Base-by-base conservation (phyloP, 177 flowering plant species). In the Vitis hybrid region DNA sequence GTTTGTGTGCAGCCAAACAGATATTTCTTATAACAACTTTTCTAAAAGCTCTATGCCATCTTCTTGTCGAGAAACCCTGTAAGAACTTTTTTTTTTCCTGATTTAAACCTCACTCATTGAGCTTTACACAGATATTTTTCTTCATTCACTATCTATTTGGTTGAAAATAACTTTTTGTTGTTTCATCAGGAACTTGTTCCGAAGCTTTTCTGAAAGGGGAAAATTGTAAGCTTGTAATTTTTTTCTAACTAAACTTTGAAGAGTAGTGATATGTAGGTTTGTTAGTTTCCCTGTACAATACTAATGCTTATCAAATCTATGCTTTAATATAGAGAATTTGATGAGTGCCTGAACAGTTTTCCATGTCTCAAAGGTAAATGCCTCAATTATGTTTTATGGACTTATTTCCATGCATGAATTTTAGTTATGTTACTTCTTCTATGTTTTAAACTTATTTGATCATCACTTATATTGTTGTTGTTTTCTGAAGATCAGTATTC, bases 161-260 rank as follows among this genome's bases (percentile, higher is more conserved):
- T 33, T 33, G 45, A 33, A 33, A 33, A 15, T n/a, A 12, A 65
- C 60, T 58, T 64, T 39, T 31, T 6, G 51, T 33, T 57, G 53
- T 8, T 20, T 58, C 60, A 68, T 16, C 55, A 82, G 85, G 55
- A 82, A 82, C 64, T 68, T 79, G 70, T 82, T 72, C 71, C 53
- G 59, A 75, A 79, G 82, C 76, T 81, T 51, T 70, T 58, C 73
- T 20, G 11, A 62, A 11, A 33, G 51, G 3, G 66, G 65, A 15
- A 70, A 48, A 49, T 52, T 11, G 85, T 81, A 73, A 74, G 85
- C 49, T 29, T 66, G 16, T 10, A 55, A 20, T 51, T 2, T 39
- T 58, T 55, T 33, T 33, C 26, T 33, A 33, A 33, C 7, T 33
- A 33, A 33, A 33, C 45, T 33, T 33, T 33, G 45, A 6, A 33